A percentile compares a stretch with the other conserved stretches of the same genome.
phyloP scores from a whole-genome alignment of 1,284 basidiomycete genomes.

The Psilocybe mexicana region DNA sequence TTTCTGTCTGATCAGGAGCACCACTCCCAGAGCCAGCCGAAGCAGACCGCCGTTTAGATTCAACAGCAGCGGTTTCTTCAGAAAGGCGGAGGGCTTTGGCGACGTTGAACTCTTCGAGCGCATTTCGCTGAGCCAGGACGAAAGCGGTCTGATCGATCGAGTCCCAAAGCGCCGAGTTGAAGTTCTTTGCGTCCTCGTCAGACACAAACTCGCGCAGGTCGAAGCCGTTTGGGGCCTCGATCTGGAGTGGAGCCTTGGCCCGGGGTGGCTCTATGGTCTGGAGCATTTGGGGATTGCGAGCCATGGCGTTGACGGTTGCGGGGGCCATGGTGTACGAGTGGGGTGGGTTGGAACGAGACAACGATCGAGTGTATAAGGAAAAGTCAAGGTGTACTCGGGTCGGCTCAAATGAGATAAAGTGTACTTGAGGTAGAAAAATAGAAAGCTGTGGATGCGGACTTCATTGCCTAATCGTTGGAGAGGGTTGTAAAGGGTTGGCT shows the following conservation, averaged over 20 bases:
- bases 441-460: constrained; percentile 2
- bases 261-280: neutral
- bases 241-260: constrained; percentile 2
- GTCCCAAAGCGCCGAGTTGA: constrained; percentile 19
- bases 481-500: neutral
- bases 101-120: constrained; percentile 28
- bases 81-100: constrained; percentile 27
- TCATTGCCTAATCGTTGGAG: constrained; percentile 6
- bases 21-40: constrained; percentile 3
- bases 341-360: neutral
- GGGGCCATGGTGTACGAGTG: constrained; percentile 10
- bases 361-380: neutral
- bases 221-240: constrained; percentile 12
- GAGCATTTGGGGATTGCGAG: constrained; percentile 1
- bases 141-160: constrained; percentile 27
- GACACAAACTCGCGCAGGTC: constrained; percentile 25
- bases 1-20: neutral
- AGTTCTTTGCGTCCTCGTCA: constrained; percentile 24
- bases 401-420: neutral
- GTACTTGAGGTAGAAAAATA: neutral
- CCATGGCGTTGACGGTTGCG: constrained; percentile 15
- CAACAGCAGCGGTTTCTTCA: constrained; percentile 24
- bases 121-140: constrained; percentile 27
- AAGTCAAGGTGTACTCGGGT: neutral
- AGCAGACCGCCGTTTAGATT: constrained; percentile 14